Base-by-base conservation (phyloP, 257 asterid species). In the Leonotis leonurus region DNA sequence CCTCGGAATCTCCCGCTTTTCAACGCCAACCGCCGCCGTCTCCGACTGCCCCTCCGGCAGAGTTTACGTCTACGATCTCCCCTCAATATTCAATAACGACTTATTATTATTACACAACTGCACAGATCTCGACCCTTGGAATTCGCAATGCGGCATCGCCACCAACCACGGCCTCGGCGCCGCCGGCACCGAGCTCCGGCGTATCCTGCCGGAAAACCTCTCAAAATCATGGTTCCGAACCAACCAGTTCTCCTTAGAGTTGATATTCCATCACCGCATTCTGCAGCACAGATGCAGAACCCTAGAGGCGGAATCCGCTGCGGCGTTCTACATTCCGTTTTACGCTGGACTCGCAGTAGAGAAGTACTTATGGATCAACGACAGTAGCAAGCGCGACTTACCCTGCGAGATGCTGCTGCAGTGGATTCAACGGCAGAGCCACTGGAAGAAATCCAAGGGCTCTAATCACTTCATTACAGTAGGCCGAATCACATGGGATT, bases 321-420 rank as follows among this genome's bases (percentile, higher is more conserved):
- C 75, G 8, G 87, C 82, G 9, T 82, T 71, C 67, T 85, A 77
- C 69, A 71, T 82, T 3, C 93, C 89, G 0, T 78, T 77, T 30
- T 85, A 85, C 64, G 87, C 78, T 3, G 93, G 89, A 5, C 78
- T 85, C 53, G 85, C 82, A 0, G 73, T 78, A 0, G 87, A 80
- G 0, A 80, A 64, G 37, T 68, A 77, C 72, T 44, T 85, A n/a
- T 85, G 84, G 85, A 22, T 21, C 13, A 74, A 76, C 44, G 76
- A 74, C 43, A 74, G 85, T 5, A 65, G 81, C 6, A 45, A 50
- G 33, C 78, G 81, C 21, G 89, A 85, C 71, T 36, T 45, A 1
- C 73, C 32, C 32, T 60, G 83, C 69, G 26, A 45, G 41, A 73
- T 33, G 78, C 60, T 77, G 77, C 72, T 85, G 9, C 32, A 53